A percentile compares a stretch with the other conserved stretches of the same genome.
phyloP scores from a whole-genome alignment of 1,284 basidiomycete genomes.

The Apiotrichum domesticum region DNA sequence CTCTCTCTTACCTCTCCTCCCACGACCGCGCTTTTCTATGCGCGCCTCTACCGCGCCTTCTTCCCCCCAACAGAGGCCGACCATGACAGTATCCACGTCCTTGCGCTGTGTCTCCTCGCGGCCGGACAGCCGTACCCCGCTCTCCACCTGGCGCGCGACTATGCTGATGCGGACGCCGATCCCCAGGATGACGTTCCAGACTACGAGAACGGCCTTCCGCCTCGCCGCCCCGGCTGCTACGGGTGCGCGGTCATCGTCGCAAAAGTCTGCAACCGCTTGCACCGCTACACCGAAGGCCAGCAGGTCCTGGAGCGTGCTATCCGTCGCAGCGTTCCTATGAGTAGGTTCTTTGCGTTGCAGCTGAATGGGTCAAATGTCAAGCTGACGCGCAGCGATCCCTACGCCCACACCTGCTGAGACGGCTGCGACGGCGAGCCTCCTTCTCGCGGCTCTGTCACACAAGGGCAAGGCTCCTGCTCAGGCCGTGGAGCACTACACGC shows the following conservation, averaged over 20 bases:
- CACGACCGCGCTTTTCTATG: constrained; percentile 38
- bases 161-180: constrained; percentile 43
- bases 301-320: constrained; percentile 37
- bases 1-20: constrained; percentile 30
- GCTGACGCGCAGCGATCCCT: constrained; percentile 20
- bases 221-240: constrained; percentile 50
- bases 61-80: constrained; percentile 46
- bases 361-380: neutral
- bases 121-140: constrained; percentile 72
- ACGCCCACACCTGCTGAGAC: constrained; percentile 24
- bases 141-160: constrained; percentile 58
- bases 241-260: constrained; percentile 74
- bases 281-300: constrained; percentile 50
- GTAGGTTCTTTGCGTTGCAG: constrained; percentile 15
- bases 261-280: constrained; percentile 65
- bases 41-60: constrained; percentile 33
- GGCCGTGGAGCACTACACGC: constrained; percentile 65
- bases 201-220: constrained; percentile 30
- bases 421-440: constrained; percentile 27
- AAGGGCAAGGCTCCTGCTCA: constrained; percentile 55
- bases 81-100: constrained; percentile 77
- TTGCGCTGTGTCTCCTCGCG: constrained; percentile 68
- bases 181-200: constrained; percentile 42
- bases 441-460: constrained; percentile 31
- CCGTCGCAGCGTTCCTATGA: constrained; percentile 25